phyloP scores from a whole-genome alignment of 805 yeast species.

The Monosporozyma solicola region DNA sequence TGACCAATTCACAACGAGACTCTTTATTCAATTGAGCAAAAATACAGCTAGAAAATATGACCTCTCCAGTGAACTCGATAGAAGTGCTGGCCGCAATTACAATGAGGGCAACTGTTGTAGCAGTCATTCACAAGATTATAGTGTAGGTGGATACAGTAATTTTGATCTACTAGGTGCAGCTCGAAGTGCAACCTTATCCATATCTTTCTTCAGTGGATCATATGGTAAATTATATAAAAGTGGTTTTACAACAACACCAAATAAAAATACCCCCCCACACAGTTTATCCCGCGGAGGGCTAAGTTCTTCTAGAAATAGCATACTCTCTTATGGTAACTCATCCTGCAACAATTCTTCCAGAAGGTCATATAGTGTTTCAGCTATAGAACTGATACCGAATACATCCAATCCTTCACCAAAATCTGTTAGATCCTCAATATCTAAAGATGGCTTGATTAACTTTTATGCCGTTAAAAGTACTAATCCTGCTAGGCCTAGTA shows the following conservation, averaged over 20 bases:
- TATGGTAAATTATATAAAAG: neutral
- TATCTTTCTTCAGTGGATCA: neutral
- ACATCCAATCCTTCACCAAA: neutral
- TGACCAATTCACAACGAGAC: neutral
- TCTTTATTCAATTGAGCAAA: no score
- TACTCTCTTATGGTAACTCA: neutral
- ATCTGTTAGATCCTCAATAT: neutral
- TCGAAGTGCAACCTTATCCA: no score
- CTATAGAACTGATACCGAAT: neutral
- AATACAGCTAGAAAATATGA: no score
- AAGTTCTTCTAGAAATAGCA: no score
- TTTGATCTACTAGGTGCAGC: no score
- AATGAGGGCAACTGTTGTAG: no score
- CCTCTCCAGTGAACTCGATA: no score
- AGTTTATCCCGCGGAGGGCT: neutral
- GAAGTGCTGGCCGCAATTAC: no score
- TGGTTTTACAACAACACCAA: neutral
- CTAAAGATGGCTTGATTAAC: neutral
- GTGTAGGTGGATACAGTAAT: no score
- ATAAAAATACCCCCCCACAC: neutral
- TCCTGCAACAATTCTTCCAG: neutral
- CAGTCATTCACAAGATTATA: no score
- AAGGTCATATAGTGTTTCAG: neutral
- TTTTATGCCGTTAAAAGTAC: slow-evolving; percentile 31
- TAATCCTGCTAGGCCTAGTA: slow-evolving; percentile 18